These are phyloP conservation scores for Lachnellula arida DNA, from an alignment of 2,329 filamentous ascomycete genomes.

Conservation along the genomic window DNA sequence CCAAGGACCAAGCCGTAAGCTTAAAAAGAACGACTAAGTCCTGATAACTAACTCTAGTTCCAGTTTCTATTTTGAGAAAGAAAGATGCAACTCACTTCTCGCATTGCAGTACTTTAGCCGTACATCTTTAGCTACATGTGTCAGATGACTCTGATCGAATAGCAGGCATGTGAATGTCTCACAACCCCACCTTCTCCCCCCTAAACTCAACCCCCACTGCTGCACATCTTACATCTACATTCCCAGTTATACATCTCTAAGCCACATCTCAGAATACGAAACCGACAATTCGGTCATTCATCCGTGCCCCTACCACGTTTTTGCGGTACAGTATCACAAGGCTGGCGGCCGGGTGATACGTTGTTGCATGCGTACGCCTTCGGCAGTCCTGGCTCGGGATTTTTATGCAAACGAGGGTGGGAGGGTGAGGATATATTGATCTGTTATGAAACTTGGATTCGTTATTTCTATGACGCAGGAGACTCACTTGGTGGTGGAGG, in stretches of 20 bases:
- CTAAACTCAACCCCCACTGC: background rate
- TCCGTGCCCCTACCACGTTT: constrained; percentile 5
- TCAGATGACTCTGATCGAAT: too few relatives aligned
- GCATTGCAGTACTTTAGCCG: too few relatives aligned
- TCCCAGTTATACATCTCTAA: background rate
- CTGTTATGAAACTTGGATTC: background rate
- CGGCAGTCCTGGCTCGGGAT: background rate
- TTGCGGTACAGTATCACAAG: constrained; percentile 5
- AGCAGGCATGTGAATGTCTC: background rate
- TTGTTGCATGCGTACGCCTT: constrained; percentile 7
- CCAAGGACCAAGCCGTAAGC: background rate
- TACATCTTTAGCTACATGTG: too few relatives aligned
- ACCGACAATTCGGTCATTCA: constrained; percentile 3
- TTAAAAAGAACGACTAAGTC: background rate
- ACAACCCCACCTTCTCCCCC: background rate
- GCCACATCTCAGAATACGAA: background rate
- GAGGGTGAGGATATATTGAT: background rate
- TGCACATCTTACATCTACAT: background rate
- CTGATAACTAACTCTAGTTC: background rate
- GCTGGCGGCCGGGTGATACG: background rate
- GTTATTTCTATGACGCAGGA: too few relatives aligned
- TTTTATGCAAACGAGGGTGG: background rate
- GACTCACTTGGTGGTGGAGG: too few relatives aligned
- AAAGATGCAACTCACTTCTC: background rate
- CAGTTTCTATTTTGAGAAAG: background rate